A percentile compares a stretch with the other conserved stretches of the same genome.
phyloP scores from a whole-genome alignment of 2,329 filamentous ascomycete genomes.

The Venturia oleaginea region DNA sequence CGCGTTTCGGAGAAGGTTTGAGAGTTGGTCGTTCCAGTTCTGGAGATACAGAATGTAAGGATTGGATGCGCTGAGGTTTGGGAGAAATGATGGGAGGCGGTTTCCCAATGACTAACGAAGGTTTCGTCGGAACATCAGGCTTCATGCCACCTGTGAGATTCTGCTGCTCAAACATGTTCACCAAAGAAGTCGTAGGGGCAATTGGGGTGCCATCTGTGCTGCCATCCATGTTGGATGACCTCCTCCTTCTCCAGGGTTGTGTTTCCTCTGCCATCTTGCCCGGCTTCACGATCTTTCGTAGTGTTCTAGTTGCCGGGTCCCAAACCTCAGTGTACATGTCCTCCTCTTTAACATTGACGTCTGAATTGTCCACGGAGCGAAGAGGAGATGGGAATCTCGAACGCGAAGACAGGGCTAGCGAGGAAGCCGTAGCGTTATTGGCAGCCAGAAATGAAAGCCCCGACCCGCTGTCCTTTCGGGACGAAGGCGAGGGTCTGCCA shows the following conservation, averaged over 20 bases:
- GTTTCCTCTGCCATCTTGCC: neutral
- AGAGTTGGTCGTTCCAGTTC: conserved; percentile 1
- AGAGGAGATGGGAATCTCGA: neutral
- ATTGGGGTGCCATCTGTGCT: conserved; percentile 50
- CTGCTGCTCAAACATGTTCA: conserved; percentile 59
- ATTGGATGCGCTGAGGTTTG: conserved; percentile 8
- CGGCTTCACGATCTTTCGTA: neutral
- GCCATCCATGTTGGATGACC: conserved; percentile 19
- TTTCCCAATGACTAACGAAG: conserved; percentile 4
- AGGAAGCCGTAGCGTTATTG: neutral
- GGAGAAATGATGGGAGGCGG: conserved; percentile 10
- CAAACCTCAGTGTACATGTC: neutral
- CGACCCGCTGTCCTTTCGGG: neutral
- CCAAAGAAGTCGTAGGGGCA: conserved; percentile 53
- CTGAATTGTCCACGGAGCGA: neutral
- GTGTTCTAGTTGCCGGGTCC: conserved; percentile 2
- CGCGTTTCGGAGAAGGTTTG: neutral
- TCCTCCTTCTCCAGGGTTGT: neutral
- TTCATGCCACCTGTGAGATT: conserved; percentile 13
- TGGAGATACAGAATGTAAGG: conserved; percentile 8
- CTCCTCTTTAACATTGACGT: neutral
- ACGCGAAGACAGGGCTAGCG: neutral
- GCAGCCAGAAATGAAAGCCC: neutral
- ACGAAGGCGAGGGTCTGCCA: neutral
- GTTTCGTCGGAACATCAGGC: neutral